phyloP scores from a whole-genome alignment of 352 stramenopile species.

The Thalassiosira exigua region DNA sequence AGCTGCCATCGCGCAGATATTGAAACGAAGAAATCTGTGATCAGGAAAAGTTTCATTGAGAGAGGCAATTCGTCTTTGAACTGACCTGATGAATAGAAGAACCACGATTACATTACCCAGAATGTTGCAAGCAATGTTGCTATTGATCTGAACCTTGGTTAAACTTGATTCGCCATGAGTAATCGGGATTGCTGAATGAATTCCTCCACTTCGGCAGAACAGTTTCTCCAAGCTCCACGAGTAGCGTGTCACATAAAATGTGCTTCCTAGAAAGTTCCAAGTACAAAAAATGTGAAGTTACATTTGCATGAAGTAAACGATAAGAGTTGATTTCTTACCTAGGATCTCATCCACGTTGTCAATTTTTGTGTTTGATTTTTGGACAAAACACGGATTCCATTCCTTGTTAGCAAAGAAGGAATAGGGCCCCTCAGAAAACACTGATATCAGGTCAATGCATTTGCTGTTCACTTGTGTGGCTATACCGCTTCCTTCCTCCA shows the following conservation, averaged over 20 bases:
- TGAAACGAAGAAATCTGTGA: too few species aligned
- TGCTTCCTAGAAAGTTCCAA: conserved; percentile 1
- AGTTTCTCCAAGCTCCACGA: conserved; percentile 60
- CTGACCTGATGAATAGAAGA: conserved; percentile 37
- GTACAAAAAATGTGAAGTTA: conserved; percentile 3
- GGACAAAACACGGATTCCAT: conserved; percentile 4
- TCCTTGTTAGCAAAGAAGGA: conserved; percentile 16
- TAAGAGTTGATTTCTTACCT: not conserved
- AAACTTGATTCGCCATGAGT: conserved; percentile 40
- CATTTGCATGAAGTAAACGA: not conserved
- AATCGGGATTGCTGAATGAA: conserved; percentile 32
- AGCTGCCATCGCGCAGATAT: too few species aligned
- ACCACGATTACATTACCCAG: conserved; percentile 39
- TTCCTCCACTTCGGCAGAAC: conserved; percentile 36
- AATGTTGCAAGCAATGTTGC: conserved; percentile 45
- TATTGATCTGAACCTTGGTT: conserved; percentile 40
- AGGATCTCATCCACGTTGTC: conserved; percentile 2
- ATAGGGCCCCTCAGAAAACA: not conserved
- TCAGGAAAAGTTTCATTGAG: too few species aligned
- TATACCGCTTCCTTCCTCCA: conserved; percentile 1
- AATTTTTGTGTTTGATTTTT: conserved; percentile 7
- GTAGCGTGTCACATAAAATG: conserved; percentile 38
- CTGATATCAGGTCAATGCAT: not conserved
- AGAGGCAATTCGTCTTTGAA: too few species aligned
- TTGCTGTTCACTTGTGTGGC: conserved; percentile 9